phyloP scores from a whole-genome alignment of 1,139 yeast species.

The Kodamaea derodonti region DNA sequence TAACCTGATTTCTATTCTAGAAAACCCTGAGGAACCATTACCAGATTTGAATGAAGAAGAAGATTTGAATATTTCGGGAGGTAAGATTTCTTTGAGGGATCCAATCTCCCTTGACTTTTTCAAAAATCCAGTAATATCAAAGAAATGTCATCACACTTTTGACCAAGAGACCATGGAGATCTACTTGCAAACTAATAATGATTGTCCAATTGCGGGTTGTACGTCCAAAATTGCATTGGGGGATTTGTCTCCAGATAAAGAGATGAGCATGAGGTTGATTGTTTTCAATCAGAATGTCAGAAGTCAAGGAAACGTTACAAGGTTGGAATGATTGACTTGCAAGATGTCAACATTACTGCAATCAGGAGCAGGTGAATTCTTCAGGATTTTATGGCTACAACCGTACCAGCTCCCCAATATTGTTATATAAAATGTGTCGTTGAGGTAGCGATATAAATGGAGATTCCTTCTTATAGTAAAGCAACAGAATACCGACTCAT shows the following conservation, averaged over 20 bases:
- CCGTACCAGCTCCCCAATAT: no score
- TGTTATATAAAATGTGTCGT: no score
- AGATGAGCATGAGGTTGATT: constrained; percentile 50
- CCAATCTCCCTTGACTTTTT: constrained; percentile 57
- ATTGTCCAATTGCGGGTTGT: constrained; percentile 53
- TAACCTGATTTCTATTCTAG: constrained; percentile 25
- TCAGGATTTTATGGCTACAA: no score
- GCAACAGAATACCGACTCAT: no score
- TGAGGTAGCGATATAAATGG: no score
- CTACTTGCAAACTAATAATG: constrained; percentile 20
- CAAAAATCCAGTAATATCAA: constrained; percentile 50
- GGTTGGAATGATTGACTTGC: constrained; percentile 10
- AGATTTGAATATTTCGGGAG: constrained; percentile 63
- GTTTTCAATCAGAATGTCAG: constrained; percentile 14
- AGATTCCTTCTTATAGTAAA: no score
- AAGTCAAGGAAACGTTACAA: constrained; percentile 8
- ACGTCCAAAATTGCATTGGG: constrained; percentile 19
- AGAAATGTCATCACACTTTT: constrained; percentile 56
- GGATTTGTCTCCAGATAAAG: constrained; percentile 38
- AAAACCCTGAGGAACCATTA: constrained; percentile 40
- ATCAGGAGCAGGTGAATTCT: no score
- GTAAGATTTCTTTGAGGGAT: constrained; percentile 59
- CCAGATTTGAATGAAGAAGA: constrained; percentile 46
- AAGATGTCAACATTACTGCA: no score
- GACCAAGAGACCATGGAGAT: constrained; percentile 44